Evolutionary conservation across 148 eudicot genomes (phyloP).

Genomic region (Rhododendron vialii): DNA sequence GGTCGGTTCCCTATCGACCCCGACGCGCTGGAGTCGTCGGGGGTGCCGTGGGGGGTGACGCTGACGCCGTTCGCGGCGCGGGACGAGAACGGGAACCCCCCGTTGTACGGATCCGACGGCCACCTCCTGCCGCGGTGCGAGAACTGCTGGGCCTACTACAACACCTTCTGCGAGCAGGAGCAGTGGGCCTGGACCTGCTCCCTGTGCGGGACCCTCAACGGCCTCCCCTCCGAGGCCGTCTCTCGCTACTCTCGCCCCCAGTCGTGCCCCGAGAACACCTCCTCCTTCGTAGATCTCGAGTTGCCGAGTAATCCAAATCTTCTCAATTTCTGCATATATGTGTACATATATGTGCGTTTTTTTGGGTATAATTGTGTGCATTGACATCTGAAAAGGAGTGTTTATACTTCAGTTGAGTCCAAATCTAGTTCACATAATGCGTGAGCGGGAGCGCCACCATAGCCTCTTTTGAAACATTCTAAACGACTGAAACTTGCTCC

Average conservation of each 20-base stretch:
- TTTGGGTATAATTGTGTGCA: too few species aligned
- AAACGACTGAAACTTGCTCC: background rate
- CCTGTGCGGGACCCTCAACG: conserved; percentile 85
- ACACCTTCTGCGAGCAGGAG: conserved; percentile 79
- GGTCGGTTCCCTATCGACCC: conserved; percentile 60
- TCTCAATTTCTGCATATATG: background rate
- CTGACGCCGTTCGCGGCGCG: conserved; percentile 58
- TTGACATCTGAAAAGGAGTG: background rate
- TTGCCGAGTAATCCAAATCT: conserved; percentile 46
- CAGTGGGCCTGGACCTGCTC: conserved; percentile 93
- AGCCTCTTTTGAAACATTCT: background rate
- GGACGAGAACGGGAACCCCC: conserved; percentile 73
- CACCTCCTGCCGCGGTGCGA: conserved; percentile 79
- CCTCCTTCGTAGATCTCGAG: conserved; percentile 89
- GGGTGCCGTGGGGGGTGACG: conserved; percentile 88
- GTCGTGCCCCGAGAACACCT: conserved; percentile 61
- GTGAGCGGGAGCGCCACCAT: background rate
- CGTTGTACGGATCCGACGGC: conserved; percentile 77
- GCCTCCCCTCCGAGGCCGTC: conserved; percentile 51
- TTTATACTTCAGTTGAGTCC: background rate
- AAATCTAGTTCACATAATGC: background rate
- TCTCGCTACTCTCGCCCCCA: conserved; percentile 68
- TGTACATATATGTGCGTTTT: too few species aligned
- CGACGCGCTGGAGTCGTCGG: conserved; percentile 62
- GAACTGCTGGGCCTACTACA: conserved; percentile 96